Evolutionary conservation across 176 grass and related monocot species (phyloP), one percentile per base, ranked within the genome.

Genomic region (Lolium rigidum): DNA sequence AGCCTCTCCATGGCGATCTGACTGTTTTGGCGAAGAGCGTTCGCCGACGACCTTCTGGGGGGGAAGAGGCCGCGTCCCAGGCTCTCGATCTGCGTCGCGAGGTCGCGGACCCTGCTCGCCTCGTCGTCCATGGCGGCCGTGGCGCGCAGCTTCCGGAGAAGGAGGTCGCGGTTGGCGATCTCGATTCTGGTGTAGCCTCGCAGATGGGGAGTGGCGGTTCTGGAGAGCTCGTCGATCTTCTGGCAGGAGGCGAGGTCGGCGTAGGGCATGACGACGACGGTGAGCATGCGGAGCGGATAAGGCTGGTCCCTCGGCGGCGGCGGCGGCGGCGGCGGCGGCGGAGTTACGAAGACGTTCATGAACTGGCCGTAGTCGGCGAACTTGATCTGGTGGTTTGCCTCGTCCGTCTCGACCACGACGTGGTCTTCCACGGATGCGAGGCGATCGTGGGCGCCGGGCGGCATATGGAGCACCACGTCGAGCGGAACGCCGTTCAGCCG

Each of bases 251-350:
- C 70, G n/a, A 24, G 70, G n/a, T 73, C 43, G 0, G 70, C 43
- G 43, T 73, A 73, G 16, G 70, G 43, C 70, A 73, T 73, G 41
- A 73, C 7, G 70, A 73, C 18, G n/a, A 48, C 21, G 43, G 11
- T 48, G 70, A 73, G 70, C 43, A 11, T 48, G n/a, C 12, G 10
- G 41, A 3, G 10, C 3, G 6, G 20, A 4, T 72, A 4, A 1
- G n/a, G 9, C 41, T 22, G 14, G 10, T 10, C 1, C 21, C 21
- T 62, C 59, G 10, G 9, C n/a, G 51, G 51, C 14, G 52, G 52
- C 59, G 31, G 31, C 26, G 26, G 52, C 59, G 31, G 31, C 26
- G 26, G 26, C 26, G 58, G 58, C 58, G 21, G 16, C 17, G 54
- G 17, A 16, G 7, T 20, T 20, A 1, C 4, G 22, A 26, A 13